phyloP scores from a whole-genome alignment of 1,139 yeast genomes.

The Suhomyces terraborum region DNA sequence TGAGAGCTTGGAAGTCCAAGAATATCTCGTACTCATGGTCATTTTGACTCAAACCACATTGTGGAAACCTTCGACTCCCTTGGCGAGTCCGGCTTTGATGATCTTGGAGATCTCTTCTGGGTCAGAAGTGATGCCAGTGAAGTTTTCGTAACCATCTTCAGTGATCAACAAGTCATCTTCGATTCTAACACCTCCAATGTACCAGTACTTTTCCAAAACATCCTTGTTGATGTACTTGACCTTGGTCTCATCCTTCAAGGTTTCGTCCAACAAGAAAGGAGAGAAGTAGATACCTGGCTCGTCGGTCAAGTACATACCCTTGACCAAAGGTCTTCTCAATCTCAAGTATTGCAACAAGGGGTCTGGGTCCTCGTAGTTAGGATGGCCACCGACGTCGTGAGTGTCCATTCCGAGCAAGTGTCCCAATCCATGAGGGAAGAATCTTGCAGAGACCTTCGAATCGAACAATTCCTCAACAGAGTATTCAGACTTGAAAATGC shows the following conservation, averaged over 20 bases:
- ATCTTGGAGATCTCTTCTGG: slow-evolving; percentile 78
- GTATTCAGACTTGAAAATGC: slow-evolving; percentile 68
- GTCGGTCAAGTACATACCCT: slow-evolving; percentile 86
- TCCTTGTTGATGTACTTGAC: slow-evolving; percentile 63
- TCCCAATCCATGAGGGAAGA: slow-evolving; percentile 95
- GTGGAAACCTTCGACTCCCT: slow-evolving; percentile 67
- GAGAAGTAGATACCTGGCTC: slow-evolving; percentile 96
- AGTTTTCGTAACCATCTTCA: slow-evolving; percentile 70
- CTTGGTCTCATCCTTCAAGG: slow-evolving; percentile 57
- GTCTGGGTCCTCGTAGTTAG: slow-evolving; percentile 83
- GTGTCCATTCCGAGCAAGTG: slow-evolving; percentile 94
- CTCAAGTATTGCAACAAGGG: slow-evolving; percentile 76
- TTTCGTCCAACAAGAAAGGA: slow-evolving; percentile 71
- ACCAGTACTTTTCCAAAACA: slow-evolving; percentile 74
- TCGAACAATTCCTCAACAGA: slow-evolving; percentile 66
- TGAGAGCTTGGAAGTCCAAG: too few species aligned
- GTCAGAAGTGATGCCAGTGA: slow-evolving; percentile 82
- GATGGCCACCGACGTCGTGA: slow-evolving; percentile 89
- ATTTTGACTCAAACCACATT: slow-evolving; percentile 34
- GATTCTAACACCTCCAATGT: slow-evolving; percentile 93
- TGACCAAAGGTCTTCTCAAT: slow-evolving; percentile 68
- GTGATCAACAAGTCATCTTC: slow-evolving; percentile 91
- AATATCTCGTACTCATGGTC: too few species aligned
- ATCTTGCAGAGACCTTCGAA: slow-evolving; percentile 71
- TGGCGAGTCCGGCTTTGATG: slow-evolving; percentile 69